These are phyloP conservation scores for Zymoseptoria brevis DNA, from an alignment of 2,329 filamentous ascomycete species.

Conservation along the genomic window DNA sequence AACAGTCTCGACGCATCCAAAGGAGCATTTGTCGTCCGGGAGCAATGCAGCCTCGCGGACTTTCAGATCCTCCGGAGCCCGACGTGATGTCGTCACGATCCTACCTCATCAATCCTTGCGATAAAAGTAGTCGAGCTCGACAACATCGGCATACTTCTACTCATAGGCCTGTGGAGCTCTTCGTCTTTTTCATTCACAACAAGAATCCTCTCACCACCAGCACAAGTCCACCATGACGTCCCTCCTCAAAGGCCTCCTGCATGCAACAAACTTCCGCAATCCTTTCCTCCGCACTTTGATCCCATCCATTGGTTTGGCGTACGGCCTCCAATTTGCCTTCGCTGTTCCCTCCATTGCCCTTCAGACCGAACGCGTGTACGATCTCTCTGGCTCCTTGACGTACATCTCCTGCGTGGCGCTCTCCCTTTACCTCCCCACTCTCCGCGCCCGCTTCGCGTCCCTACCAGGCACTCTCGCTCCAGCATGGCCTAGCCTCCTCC, in stretches of 20 bases:
- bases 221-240: slow-evolving; percentile 21
- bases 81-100: neutral
- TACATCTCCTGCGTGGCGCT: slow-evolving; percentile 58
- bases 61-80: neutral
- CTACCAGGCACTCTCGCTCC: slow-evolving; percentile 34
- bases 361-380: slow-evolving; percentile 60
- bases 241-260: slow-evolving; percentile 45
- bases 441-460: slow-evolving; percentile 48
- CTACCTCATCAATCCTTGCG: neutral
- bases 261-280: slow-evolving; percentile 52
- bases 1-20: too few relatives aligned
- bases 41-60: neutral
- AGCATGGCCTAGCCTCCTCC: slow-evolving; percentile 41
- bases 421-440: slow-evolving; percentile 52
- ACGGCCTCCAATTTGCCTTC: slow-evolving; percentile 54
- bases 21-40: too few relatives aligned
- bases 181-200: neutral
- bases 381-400: slow-evolving; percentile 58
- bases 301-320: slow-evolving; percentile 54
- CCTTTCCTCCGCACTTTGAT: slow-evolving; percentile 57
- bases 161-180: neutral
- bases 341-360: slow-evolving; percentile 54
- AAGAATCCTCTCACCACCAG: neutral
- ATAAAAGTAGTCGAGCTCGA: neutral
- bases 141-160: neutral